These are phyloP conservation scores for Backusella liffmaniae DNA, from an alignment of 192 early-diverging fungal genomes.

Conservation along the genomic window DNA sequence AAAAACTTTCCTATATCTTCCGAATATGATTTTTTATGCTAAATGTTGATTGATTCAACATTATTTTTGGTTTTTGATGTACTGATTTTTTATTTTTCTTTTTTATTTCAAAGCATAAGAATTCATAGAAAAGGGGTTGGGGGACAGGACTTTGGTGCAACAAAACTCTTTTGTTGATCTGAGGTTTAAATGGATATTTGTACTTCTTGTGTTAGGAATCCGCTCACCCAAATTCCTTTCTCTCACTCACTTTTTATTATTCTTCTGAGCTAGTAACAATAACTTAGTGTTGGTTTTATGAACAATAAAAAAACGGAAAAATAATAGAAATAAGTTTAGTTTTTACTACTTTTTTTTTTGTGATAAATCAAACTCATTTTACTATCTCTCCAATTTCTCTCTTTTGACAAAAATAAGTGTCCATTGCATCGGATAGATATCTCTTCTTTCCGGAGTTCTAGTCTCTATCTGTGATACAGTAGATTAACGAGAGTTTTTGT, in stretches of 20 bases:
- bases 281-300: neutral
- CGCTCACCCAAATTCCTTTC: conserved; percentile 1
- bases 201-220: neutral
- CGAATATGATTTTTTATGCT: neutral
- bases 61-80: neutral
- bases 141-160: neutral
- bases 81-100: no score
- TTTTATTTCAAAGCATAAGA: neutral
- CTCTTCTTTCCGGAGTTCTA: neutral
- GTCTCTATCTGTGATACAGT: neutral
- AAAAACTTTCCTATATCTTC: neutral
- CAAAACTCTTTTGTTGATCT: neutral
- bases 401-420: neutral
- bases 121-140: neutral
- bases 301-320: neutral
- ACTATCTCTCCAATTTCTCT: neutral
- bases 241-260: neutral
- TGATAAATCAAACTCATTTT: neutral
- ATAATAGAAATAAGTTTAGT: neutral
- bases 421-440: neutral
- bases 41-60: neutral
- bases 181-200: neutral
- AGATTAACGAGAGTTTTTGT: neutral
- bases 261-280: neutral
- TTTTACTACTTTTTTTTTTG: neutral